Percentiles rank a stretch among this genome's conserved stretches.
These are phyloP conservation scores for Suillus occidentalis DNA, from an alignment of 768 basidiomycete genomes.

Conservation along the genomic window DNA sequence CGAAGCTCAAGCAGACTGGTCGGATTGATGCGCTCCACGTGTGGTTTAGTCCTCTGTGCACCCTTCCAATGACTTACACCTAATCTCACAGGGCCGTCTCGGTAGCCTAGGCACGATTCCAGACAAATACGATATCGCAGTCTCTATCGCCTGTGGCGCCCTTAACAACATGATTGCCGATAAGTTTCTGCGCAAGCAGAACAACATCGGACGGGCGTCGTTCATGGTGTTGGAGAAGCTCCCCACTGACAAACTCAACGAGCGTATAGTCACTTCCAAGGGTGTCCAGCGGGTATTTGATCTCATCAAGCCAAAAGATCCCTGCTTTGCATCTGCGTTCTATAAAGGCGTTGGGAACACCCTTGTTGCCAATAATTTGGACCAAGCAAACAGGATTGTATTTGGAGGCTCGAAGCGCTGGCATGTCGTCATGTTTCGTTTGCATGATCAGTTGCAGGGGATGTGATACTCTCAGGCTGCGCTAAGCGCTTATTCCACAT, in stretches of 20 bases:
- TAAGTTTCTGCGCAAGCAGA: conserved; percentile 83
- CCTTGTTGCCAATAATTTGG: no score
- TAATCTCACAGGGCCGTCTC: conserved; percentile 71
- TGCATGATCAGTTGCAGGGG: conserved; percentile 47
- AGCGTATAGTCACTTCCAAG: conserved; percentile 72
- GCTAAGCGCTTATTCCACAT: conserved; percentile 67
- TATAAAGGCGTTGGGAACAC: conserved; percentile 90
- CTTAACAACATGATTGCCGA: conserved; percentile 93
- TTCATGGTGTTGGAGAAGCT: conserved; percentile 94
- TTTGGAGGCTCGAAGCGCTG: no score
- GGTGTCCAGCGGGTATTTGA: conserved; percentile 91
- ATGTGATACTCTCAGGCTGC: conserved; percentile 53
- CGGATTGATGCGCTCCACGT: conserved; percentile 94
- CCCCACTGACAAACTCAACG: conserved; percentile 40
- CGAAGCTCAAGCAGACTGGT: conserved; percentile 72
- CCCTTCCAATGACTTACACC: neutral
- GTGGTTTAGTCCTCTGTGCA: conserved; percentile 28
- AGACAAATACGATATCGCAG: conserved; percentile 93
- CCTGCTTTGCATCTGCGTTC: conserved; percentile 82
- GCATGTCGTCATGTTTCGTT: no score
- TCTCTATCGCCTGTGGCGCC: conserved; percentile 85
- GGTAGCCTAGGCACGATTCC: conserved; percentile 93
- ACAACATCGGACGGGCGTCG: conserved; percentile 90
- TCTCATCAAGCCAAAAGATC: conserved; percentile 90
- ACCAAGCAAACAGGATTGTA: no score